Base-by-base conservation (phyloP, 805 yeast species). In the Yarrowia sp. region DNA sequence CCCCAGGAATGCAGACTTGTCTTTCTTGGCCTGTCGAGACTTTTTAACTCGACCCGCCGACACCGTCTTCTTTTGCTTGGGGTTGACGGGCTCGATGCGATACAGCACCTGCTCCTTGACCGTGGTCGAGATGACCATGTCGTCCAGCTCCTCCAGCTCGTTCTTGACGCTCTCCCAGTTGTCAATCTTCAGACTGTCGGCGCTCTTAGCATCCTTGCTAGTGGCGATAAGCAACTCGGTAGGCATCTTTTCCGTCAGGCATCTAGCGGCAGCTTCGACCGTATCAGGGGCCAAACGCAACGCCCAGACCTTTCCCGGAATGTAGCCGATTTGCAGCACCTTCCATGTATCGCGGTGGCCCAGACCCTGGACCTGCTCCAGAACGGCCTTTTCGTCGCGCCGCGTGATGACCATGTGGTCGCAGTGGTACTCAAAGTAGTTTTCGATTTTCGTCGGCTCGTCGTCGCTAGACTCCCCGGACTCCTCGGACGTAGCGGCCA, bases 71-170 rank as follows among this genome's bases (percentile, higher is more conserved):
- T 38, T 39, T 46, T 44, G 59, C 16, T 55, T 55, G 46, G 29
- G 25, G 33, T 25, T 25, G 25, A 38, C 41, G 9, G 61, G 61
- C 46, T 55, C 61, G 16, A 55, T 55, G 6, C 61, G 46, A 29
- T 38, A 55, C 27, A 55, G 47, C 13, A 55, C 38, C 36, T 55
- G 35, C 61, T 55, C 61, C 35, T 38, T 38, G 38, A 55, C 35
- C 4, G 36, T 36, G 36, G 61, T 55, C n/a, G 10, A 14, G 29
- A 55, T 19, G n/a, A 14, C 32, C n/a, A 24, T 14, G 13, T 31
- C 24, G 3, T 24, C 18, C 24, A 51, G 32, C 19, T 18, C 42
- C 5, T 27, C 12, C 2, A 22, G n/a, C 18, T 2, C 41, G 1
- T 16, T 21, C 12, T 55, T 38, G 10, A 29, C 13, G 12, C 7